These are phyloP conservation scores for Globisporangium paroecandrum DNA, from an alignment of 352 stramenopile genomes.

Conservation along the genomic window DNA sequence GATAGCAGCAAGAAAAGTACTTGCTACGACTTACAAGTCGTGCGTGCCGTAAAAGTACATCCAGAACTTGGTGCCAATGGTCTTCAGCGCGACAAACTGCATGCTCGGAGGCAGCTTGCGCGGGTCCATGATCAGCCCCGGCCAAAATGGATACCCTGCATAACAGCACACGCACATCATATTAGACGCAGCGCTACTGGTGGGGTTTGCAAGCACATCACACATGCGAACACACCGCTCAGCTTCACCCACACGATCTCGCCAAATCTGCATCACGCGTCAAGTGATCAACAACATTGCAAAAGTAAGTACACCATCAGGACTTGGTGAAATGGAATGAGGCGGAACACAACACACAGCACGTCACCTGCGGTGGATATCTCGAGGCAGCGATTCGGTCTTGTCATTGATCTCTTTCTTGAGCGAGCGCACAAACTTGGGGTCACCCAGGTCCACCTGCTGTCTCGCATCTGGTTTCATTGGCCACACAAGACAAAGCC, in stretches of 20 bases:
- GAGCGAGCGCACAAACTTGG: constrained; percentile 8
- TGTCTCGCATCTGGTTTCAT: neutral
- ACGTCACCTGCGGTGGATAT: constrained; percentile 8
- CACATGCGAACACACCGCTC: neutral
- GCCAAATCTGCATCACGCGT: constrained; percentile 8
- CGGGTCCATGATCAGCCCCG: constrained; percentile 13
- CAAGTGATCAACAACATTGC: neutral
- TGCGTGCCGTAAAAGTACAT: constrained; percentile 20
- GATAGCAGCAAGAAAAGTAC: neutral
- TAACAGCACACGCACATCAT: neutral
- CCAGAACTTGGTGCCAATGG: constrained; percentile 10
- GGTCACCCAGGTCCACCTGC: constrained; percentile 3
- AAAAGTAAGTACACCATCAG: neutral
- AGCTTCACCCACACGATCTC: constrained; percentile 18
- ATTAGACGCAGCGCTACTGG: neutral
- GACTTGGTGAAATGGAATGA: neutral
- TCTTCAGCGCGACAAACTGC: constrained; percentile 10
- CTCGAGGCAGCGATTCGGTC: constrained; percentile 8
- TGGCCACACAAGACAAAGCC: neutral
- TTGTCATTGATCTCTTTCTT: constrained; percentile 13
- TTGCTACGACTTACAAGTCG: constrained; percentile 11
- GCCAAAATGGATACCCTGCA: constrained; percentile 16
- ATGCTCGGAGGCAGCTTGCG: constrained; percentile 14
- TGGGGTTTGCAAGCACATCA: neutral
- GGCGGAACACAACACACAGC: neutral